Evolutionary conservation across 2,329 filamentous ascomycete species (phyloP), one percentile per base, ranked within the genome.

Genomic region (Xylariaceae sp.): DNA sequence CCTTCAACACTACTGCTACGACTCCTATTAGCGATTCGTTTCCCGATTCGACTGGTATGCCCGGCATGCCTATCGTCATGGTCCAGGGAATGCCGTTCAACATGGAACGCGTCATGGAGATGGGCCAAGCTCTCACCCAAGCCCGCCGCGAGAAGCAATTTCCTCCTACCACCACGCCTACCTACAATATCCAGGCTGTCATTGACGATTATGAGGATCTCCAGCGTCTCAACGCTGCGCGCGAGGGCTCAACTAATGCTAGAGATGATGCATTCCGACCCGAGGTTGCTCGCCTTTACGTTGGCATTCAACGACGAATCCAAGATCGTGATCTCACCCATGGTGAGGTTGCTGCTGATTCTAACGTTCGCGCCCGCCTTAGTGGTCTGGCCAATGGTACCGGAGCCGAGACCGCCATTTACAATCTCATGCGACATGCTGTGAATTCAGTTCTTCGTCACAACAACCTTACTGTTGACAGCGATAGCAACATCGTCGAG

Each of bases 401-500:
- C 16, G 51, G 58, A 10, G 62, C 61, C n/a, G 63, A 66, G 48
- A 47, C 58, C 5, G 56, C 54, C 32, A 54, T 64, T 8, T 67
- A 68, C 52, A 49, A 54, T 8, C 61, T 67, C 18, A 61, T 68
- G 22, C 58, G 63, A 34, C 66, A 69, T 30, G 67, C 67, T 0
- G 48, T 67, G 1, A 45, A 57, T 15, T 60, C 59, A 7, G 63
- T 66, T 2, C 52, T 62, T 39, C 55, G 80, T 53, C 47, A 51
- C 6, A 51, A 80, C 64, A 47, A 80, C 68, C 55, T 74, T 66
- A 13, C 74, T 67, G 1, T 72, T 67, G 54, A 78, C 54, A 58
- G 71, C 71, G 71, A 79, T 74, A 50, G 30, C 18, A 55, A 57
- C n/a, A 13, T 55, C 1, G 34, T 62, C 15, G 59, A 61, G 6